Evolutionary conservation across 1,284 basidiomycete species (phyloP).

Genomic region (Cryptococcus sp.): DNA sequence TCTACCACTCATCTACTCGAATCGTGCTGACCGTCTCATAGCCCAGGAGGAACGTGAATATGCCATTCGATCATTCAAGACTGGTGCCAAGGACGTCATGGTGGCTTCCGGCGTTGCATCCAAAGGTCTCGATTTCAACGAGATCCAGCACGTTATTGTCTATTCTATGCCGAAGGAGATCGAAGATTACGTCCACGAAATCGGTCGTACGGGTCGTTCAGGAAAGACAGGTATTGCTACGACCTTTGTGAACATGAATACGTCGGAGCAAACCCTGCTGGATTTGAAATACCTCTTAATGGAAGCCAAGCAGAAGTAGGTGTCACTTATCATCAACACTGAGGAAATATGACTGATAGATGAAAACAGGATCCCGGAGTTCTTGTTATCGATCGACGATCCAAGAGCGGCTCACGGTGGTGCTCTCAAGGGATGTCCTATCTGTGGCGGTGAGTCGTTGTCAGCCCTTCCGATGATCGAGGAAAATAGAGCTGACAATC

Average conservation of each 20-base stretch:
- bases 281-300: conserved; percentile 96
- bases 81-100: conserved; percentile 97
- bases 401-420: conserved; percentile 78
- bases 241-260: conserved; percentile 99
- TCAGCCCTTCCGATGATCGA: not conserved
- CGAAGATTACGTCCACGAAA: conserved; percentile 93
- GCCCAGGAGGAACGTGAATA: conserved; percentile 99
- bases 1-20: not conserved
- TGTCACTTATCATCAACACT: conserved; percentile 13
- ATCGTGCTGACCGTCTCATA: conserved; percentile 46
- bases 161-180: conserved; percentile 99
- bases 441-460: conserved; percentile 80
- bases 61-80: conserved; percentile 96
- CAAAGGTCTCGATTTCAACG: conserved; percentile 97
- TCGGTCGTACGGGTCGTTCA: conserved; percentile 94
- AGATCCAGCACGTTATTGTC: conserved; percentile 66
- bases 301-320: conserved; percentile 94
- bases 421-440: conserved; percentile 81
- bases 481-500: not conserved
- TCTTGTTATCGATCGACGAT: conserved; percentile 87
- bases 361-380: conserved; percentile 81
- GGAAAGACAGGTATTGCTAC: conserved; percentile 99
- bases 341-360: not conserved
- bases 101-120: conserved; percentile 97
- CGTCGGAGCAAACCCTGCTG: conserved; percentile 89